Base-by-base conservation (phyloP, 306 rosid species). In the Quercus mongolica region DNA sequence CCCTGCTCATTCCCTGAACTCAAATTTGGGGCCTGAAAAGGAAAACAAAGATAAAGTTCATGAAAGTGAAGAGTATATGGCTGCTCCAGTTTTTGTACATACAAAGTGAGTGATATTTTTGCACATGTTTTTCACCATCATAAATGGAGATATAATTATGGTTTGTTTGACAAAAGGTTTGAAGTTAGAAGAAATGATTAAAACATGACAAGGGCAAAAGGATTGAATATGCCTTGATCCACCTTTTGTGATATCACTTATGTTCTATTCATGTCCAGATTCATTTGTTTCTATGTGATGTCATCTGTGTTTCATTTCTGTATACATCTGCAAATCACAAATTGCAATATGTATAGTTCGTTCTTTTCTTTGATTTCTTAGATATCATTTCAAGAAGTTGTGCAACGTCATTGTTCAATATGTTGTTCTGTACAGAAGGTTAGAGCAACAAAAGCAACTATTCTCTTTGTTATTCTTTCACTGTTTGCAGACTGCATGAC, bases 41-140 rank as follows among this genome's bases (percentile, higher is more conserved):
- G 94, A 90, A 74, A 61, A 73, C 79, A 87, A 86, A 73, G 84
- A 81, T 75, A 81, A 81, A 65, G 71, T 73, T 74, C 79, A 69
- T 51, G 89, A 83, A 74, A 76, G 74, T 54, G 85, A 85, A 81
- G 93, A 90, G 55, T 92, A 90, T 75, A 71, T 90, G 88, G 94
- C 93, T 73, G 78, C 85, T 75, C 96, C 98, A 61, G 89, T 92
- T 80, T 92, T 94, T 78, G 93, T 92, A 78, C 97, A 91, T 74
- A 81, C 94, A 71, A 94, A 82, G 98, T 94, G 81, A 86, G 98
- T 69, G 75, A 59, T 71, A 58, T 73, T 49, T 61, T 49, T 68
- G 17, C 63, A 8, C 17, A 5, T 1, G 35, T 23, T 28, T 23
- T 49, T 18, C 19, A 25, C 2, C 17, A 2, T 23, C 41, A 73